A percentile compares a stretch with the other conserved stretches of the same genome.
phyloP scores from a whole-genome alignment of 768 basidiomycete genomes.

The Kwoniella dejecticola region DNA sequence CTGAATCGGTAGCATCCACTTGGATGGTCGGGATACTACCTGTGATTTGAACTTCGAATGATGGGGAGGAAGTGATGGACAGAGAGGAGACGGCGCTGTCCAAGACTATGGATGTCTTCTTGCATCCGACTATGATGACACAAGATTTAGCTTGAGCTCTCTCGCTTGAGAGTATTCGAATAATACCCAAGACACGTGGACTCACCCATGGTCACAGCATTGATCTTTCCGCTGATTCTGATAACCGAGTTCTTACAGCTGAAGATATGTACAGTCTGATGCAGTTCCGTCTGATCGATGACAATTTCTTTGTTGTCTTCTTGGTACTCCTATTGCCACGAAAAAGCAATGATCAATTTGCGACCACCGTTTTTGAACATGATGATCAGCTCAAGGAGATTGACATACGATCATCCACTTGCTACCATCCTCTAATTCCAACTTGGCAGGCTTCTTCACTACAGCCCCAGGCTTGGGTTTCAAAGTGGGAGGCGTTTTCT shows the following conservation, averaged over 20 bases:
- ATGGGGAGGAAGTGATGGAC: conserved; percentile 85
- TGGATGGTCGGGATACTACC: conserved; percentile 89
- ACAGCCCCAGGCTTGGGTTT: conserved; percentile 71
- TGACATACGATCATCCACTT: conserved; percentile 83
- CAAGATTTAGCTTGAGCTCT: too few species aligned
- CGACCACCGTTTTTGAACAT: neutral
- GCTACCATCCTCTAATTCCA: conserved; percentile 76
- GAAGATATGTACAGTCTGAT: conserved; percentile 83
- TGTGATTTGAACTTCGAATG: conserved; percentile 88
- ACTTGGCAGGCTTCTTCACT: conserved; percentile 85
- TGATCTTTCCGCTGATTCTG: conserved; percentile 87
- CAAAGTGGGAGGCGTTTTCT: conserved; percentile 54
- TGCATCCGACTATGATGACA: conserved; percentile 70
- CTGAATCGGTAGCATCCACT: conserved; percentile 90
- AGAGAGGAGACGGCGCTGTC: conserved; percentile 91
- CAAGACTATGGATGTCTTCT: conserved; percentile 81
- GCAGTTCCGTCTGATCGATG: conserved; percentile 74
- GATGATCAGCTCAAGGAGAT: neutral
- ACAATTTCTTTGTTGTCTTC: conserved; percentile 71
- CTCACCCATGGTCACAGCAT: conserved; percentile 85
- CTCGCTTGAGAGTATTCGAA: too few species aligned
- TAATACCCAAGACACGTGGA: conserved; percentile 18
- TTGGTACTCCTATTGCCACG: conserved; percentile 76
- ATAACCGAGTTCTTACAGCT: conserved; percentile 85
- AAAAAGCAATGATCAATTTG: conserved; percentile 3